These are phyloP conservation scores for Hymenoscyphus scutula DNA, from an alignment of 2,329 filamentous ascomycete species.

Conservation along the genomic window DNA sequence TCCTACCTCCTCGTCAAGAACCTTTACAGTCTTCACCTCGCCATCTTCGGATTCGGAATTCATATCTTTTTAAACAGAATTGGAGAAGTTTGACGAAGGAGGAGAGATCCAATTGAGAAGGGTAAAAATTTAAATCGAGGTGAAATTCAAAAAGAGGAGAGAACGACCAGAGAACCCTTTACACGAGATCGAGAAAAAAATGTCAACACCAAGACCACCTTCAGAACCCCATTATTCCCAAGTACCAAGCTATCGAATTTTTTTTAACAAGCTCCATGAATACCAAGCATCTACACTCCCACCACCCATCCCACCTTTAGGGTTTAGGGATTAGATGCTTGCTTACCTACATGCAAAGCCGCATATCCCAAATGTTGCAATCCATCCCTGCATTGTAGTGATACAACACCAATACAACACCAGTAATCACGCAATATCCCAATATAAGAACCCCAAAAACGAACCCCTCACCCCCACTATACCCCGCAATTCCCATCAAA, in stretches of 20 bases:
- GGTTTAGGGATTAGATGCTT: not conserved
- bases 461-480: too few relatives aligned
- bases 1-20: not conserved
- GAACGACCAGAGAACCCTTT: too few relatives aligned
- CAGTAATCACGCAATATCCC: conserved; percentile 26
- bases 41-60: conserved; percentile 10
- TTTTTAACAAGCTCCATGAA: not conserved
- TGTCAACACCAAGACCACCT: not conserved
- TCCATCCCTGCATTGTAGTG: conserved; percentile 10
- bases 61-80: not conserved
- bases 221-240: not conserved
- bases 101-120: not conserved
- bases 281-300: not conserved
- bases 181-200: not conserved
- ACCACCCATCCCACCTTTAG: not conserved
- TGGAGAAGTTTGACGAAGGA: not conserved
- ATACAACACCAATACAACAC: too few relatives aligned
- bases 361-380: not conserved
- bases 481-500: not conserved
- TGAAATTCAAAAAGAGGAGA: too few relatives aligned
- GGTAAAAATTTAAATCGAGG: too few relatives aligned
- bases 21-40: conserved; percentile 13
- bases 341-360: too few relatives aligned
- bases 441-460: not conserved
- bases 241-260: not conserved